These are phyloP conservation scores for Epicoccum nigrum DNA, from an alignment of 2,329 filamentous ascomycete species.

Conservation along the genomic window DNA sequence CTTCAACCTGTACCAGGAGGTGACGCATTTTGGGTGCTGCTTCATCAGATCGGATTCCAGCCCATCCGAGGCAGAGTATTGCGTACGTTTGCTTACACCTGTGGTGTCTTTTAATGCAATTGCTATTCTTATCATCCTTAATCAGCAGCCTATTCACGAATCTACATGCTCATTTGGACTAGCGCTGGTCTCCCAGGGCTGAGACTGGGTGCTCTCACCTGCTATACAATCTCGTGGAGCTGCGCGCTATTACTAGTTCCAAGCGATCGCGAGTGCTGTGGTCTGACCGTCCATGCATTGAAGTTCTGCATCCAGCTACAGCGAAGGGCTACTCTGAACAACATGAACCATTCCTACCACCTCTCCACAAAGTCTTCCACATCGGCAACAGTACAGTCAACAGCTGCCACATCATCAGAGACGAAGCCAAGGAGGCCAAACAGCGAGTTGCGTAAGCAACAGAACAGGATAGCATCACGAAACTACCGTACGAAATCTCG, in stretches of 20 bases:
- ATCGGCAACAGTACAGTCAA: slow-evolving; percentile 9
- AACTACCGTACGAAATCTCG: slow-evolving; percentile 41
- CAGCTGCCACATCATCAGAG: slow-evolving; percentile 17
- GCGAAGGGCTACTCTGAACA: background rate
- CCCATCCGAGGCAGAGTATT: background rate
- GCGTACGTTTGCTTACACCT: slow-evolving; percentile 23
- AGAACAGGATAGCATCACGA: slow-evolving; percentile 47
- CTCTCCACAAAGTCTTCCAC: slow-evolving; percentile 16
- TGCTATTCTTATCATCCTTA: slow-evolving; percentile 39
- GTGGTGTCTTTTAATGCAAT: slow-evolving; percentile 13
- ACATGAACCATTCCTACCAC: slow-evolving; percentile 23
- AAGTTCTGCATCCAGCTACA: background rate
- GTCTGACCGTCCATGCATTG: background rate
- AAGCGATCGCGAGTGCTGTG: background rate
- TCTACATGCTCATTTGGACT: slow-evolving; percentile 22
- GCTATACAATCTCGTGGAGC: slow-evolving; percentile 27
- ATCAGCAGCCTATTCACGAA: slow-evolving; percentile 34
- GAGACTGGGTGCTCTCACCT: slow-evolving; percentile 18
- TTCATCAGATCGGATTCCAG: background rate
- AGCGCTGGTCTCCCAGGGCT: slow-evolving; percentile 17
- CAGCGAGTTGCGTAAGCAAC: slow-evolving; percentile 46
- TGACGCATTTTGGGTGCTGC: background rate
- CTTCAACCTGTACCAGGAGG: background rate
- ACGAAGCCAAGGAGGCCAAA: slow-evolving; percentile 44
- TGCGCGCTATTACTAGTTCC: slow-evolving; percentile 18